Percentiles rank a stretch among this genome's conserved stretches.
phyloP scores from a whole-genome alignment of 73 alveolate genomes.

The Paramecium bursaria region DNA sequence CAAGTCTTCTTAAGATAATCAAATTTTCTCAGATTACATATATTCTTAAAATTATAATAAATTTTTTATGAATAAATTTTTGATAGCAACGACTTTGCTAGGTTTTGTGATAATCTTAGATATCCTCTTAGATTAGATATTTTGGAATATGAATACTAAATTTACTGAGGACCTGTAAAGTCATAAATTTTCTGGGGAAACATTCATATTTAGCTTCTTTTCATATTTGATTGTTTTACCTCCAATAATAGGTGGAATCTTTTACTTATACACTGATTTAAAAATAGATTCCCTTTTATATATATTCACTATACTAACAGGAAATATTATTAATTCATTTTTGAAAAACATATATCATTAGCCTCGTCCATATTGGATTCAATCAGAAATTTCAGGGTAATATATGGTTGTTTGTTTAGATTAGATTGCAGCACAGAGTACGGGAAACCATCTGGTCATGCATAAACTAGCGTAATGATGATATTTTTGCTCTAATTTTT shows the following conservation, averaged over 20 bases:
- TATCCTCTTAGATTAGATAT: constrained; percentile 3
- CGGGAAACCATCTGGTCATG: constrained; percentile 58
- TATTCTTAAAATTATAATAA: no score
- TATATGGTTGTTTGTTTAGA: background rate
- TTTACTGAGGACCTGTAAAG: background rate
- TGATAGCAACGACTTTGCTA: no score
- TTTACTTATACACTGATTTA: background rate
- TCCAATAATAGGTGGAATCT: background rate
- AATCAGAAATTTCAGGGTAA: background rate
- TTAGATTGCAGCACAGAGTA: constrained; percentile 33
- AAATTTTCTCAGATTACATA: no score
- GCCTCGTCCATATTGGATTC: constrained; percentile 55
- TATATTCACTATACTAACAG: background rate
- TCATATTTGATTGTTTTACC: constrained; percentile 14
- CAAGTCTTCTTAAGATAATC: no score
- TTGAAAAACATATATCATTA: constrained; percentile 29
- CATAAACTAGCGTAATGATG: constrained; percentile 13
- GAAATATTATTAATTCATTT: constrained; percentile 9
- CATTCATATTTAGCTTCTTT: background rate
- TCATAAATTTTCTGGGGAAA: constrained; percentile 25
- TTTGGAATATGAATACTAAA: background rate
- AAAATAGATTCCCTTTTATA: constrained; percentile 29
- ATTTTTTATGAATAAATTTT: no score
- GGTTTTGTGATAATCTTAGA: constrained; percentile 9
- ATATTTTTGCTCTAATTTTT: no score